phyloP scores from a whole-genome alignment of 768 basidiomycete species.

The Leccinum obscurum region DNA sequence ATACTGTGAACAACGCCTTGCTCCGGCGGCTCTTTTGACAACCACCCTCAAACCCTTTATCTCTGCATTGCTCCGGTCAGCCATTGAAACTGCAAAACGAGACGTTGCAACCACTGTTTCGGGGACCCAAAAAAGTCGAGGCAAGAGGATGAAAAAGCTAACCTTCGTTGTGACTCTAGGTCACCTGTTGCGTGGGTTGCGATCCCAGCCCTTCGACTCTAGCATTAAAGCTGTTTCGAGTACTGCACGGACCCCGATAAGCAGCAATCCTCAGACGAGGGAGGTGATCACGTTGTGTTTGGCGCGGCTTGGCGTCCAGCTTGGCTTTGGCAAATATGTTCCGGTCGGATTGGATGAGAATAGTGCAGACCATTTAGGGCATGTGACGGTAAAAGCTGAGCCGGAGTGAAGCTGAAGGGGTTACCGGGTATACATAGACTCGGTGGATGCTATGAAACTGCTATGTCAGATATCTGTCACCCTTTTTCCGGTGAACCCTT shows the following conservation, averaged over 20 bases:
- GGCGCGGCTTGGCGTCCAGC: conserved; percentile 31
- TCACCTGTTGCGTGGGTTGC: conserved; percentile 42
- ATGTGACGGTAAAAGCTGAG: conserved; percentile 11
- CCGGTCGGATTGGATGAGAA: not conserved
- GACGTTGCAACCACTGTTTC: conserved; percentile 31
- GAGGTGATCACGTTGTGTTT: conserved; percentile 31
- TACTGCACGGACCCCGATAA: conserved; percentile 3
- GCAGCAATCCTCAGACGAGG: conserved; percentile 8
- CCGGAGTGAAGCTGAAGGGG: conserved; percentile 2
- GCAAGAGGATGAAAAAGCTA: conserved; percentile 26
- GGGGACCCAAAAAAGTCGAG: conserved; percentile 17
- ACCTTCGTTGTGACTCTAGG: conserved; percentile 37
- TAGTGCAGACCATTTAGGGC: not conserved
- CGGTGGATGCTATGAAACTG: not conserved
- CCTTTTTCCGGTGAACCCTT: not conserved
- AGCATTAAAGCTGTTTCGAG: not conserved
- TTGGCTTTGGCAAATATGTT: conserved; percentile 20
- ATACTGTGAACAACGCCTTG: conserved; percentile 28
- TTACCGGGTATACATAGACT: no score
- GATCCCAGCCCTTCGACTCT: conserved; percentile 8
- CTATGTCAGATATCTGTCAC: not conserved
- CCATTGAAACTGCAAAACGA: conserved; percentile 31
- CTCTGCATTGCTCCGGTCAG: conserved; percentile 35
- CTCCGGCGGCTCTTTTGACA: conserved; percentile 40
- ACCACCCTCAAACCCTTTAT: conserved; percentile 34